Evolutionary conservation across 306 rosid genomes (phyloP), one percentile per base, ranked within the genome.

Genomic region (Clitoria ternatea): DNA sequence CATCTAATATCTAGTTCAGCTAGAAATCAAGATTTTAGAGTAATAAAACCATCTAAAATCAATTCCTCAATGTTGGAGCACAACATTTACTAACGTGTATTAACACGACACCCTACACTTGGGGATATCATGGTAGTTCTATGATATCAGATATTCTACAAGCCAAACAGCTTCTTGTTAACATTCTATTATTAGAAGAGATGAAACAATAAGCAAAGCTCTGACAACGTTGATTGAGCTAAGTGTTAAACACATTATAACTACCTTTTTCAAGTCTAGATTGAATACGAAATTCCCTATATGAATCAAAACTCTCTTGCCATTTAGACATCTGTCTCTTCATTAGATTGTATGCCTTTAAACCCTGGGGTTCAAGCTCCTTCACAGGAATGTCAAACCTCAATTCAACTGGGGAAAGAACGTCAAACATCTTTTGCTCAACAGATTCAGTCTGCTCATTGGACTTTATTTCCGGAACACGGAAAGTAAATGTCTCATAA

Each of bases 301-400:
- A 83, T 5, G 64, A 42, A 79, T 72, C 77, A 61, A 81, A 77
- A 32, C 47, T 50, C 7, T 67, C 47, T 66, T 86, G 84, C 92
- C 90, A 89, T 64, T 79, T 86, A 35, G 82, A 77, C 79, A 85
- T 75, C 70, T 85, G 85, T 55, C 68, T 83, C 80, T 87, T 87
- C 62, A 81, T 59, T 59, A 79, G 32, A 65, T 50, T 73, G 64
- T 72, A 85, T 55, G 82, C 81, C 80, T 85, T 85, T 74, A 72
- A 74, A 68, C 71, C 83, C 8, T 61, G 57, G 37, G 72, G 17
- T 71, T 79, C 83, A 15, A 87, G 60, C 53, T 81, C 47, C 72
- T 55, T 39, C 27, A 13, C 49, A 17, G 76, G 83, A 81, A 79
- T 61, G 70, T 81, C 76, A 69, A 85, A 85, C 70, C 75, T 76